Evolutionary conservation across 2,329 filamentous ascomycete genomes (phyloP), one percentile per base, ranked within the genome.

Genomic region (Penicillium sp.): DNA sequence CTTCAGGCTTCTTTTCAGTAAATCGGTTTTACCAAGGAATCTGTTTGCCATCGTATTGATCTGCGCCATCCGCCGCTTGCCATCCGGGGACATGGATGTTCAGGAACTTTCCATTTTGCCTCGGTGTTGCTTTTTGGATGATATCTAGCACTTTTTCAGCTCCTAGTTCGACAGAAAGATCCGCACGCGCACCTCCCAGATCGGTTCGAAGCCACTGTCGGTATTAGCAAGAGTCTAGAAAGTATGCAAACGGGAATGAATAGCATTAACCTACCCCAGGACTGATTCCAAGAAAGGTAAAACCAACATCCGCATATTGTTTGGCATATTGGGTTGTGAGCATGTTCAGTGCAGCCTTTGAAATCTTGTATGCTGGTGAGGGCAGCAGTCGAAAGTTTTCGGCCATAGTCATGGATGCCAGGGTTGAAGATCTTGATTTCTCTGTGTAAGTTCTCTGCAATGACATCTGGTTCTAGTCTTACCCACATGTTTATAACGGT

Each of bases 341-440:
- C 63, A 76, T 76, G 52, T 81, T 80, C 46, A 81, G 56, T 1
- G 79, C 78, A 0, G 79, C 74, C 58, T 82, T 83, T 5, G 77
- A 74, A 57, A 81, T 73, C 59, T 79, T 74, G 67, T 78, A 77
- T 2, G 74, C 72, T 2, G 76, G 76, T 4, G 49, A 21, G 9
- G 6, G n/a, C 6, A 51, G 21, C 36, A 4, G 34, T 21, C 9
- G 14, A 8, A 13, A 65, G 75, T 48, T 71, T 80, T 59, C 11
- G 0, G 68, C 66, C 55, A 62, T 50, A 18, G 66, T 49, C 4
- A 80, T 74, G 0, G 78, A 80, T 27, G 76, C 78, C 3, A 81
- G 43, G 0, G 73, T 76, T 2, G 75, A 72, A 3, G 75, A 75
- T 40, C 75, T 78, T 39, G 10, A 18, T 16, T 27, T 27, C 24